Conservation (phyloP, 2,329 filamentous ascomycete species). For the Colletotrichum sp. region DNA sequence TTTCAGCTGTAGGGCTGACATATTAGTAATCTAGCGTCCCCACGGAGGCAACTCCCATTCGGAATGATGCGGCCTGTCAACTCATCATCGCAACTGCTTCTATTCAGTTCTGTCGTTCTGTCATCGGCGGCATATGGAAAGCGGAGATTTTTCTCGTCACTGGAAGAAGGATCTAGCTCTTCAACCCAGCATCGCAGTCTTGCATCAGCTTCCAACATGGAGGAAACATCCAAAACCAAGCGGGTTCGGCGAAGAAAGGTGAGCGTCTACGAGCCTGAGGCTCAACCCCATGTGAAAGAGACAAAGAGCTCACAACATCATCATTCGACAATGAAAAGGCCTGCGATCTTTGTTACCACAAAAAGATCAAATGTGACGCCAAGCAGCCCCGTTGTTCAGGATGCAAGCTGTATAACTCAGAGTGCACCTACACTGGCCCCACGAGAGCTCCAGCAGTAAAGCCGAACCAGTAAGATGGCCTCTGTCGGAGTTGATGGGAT, state of each 20-base stretch:
- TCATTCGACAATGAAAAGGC: not conserved
- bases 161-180: rapidly evolving
- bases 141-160: not conserved
- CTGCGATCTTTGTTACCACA: conserved; percentile 11
- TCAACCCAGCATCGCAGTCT: not conserved
- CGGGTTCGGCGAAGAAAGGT: conserved; percentile 11
- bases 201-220: not conserved
- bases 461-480: not conserved
- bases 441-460: not conserved
- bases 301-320: not conserved
- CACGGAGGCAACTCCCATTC: not conserved
- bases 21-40: not conserved
- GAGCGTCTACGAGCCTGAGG: not conserved
- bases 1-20: not conserved
- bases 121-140: not conserved
- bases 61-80: not conserved
- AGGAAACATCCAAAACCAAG: not conserved
- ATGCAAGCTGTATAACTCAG: conserved; percentile 11
- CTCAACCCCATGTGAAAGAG: no score
- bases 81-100: not conserved
- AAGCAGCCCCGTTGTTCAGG: conserved; percentile 8
- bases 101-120: not conserved
- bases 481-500: rapidly evolving
- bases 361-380: conserved; percentile 19
- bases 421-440: conserved; percentile 14